phyloP scores from a whole-genome alignment of 2,329 filamentous ascomycete genomes.

The Lachnellula arida region DNA sequence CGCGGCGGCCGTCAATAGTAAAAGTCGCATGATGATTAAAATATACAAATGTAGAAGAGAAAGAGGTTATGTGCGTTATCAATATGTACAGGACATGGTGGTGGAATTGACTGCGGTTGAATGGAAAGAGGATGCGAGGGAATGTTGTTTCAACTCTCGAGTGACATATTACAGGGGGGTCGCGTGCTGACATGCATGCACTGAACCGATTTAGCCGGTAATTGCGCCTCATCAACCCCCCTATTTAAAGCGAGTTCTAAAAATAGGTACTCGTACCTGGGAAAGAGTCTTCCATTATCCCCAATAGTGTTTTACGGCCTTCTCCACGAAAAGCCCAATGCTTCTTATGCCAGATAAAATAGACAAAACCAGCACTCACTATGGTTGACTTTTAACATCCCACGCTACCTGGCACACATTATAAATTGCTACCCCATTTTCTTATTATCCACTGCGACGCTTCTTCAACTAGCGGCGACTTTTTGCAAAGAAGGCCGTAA shows the following conservation, averaged over 20 bases:
- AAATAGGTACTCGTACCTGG: not conserved
- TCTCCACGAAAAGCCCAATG: no score
- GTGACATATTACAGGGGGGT: not conserved
- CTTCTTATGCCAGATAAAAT: no score
- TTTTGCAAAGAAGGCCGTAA: no score
- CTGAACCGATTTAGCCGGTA: not conserved
- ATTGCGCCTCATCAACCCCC: not conserved
- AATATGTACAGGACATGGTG: not conserved
- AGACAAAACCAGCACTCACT: no score
- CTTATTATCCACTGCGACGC: no score
- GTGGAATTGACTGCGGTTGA: not conserved
- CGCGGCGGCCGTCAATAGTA: slow-evolving; percentile 9
- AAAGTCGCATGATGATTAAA: slow-evolving; percentile 15
- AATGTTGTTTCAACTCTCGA: not conserved
- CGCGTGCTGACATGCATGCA: not conserved
- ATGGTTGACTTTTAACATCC: no score
- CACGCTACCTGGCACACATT: no score
- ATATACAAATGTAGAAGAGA: not conserved
- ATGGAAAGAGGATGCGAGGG: not conserved
- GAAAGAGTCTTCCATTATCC: no score
- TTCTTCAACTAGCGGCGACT: no score
- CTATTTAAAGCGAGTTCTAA: not conserved
- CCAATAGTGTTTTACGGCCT: no score
- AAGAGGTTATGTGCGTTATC: not conserved
- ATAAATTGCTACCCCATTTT: no score